Evolutionary conservation across 2,329 filamentous ascomycete species (phyloP).

Genomic region (Colletotrichum plurivorum): DNA sequence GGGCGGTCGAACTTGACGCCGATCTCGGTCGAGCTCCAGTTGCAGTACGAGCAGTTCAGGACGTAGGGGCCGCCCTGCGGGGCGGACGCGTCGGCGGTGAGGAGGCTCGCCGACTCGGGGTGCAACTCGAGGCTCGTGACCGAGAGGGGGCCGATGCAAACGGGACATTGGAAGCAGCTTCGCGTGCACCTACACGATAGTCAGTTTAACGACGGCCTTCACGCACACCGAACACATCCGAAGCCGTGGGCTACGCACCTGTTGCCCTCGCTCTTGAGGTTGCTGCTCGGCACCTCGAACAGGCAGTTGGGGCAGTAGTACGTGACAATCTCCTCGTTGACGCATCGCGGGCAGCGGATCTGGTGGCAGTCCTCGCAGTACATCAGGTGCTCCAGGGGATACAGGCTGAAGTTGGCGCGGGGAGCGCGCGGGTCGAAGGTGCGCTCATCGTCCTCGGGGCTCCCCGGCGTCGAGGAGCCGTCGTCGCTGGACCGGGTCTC

Average conservation of each 20-base stretch:
- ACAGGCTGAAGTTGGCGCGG: constrained; percentile 91
- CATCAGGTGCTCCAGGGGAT: constrained; percentile 91
- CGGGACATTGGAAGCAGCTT: constrained; percentile 95
- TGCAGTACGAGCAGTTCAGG: constrained; percentile 89
- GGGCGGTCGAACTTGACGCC: constrained; percentile 91
- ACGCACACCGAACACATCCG: too few relatives aligned
- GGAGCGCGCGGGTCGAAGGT: constrained; percentile 90
- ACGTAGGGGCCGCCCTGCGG: constrained; percentile 73
- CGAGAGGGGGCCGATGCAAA: constrained; percentile 85
- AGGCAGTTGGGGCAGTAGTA: constrained; percentile 97
- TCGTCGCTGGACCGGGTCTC: constrained; percentile 56
- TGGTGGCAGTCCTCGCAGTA: constrained; percentile 99
- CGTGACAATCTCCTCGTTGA: constrained; percentile 92
- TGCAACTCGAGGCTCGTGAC: constrained; percentile 78
- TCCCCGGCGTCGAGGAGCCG: constrained; percentile 47
- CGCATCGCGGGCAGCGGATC: constrained; percentile 93
- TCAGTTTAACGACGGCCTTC: too few relatives aligned
- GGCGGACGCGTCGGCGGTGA: constrained; percentile 58
- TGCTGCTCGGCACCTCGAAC: constrained; percentile 95
- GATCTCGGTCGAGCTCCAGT: constrained; percentile 92
- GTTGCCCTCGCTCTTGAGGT: constrained; percentile 92
- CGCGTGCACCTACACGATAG: constrained; percentile 94
- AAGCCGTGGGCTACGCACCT: constrained; percentile 76
- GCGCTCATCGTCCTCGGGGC: constrained; percentile 78
- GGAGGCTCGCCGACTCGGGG: constrained; percentile 57